A percentile compares a stretch with the other conserved stretches of the same genome.
Evolutionary conservation across 129 eudicot species (phyloP).

Genomic region (Daucus carota): DNA sequence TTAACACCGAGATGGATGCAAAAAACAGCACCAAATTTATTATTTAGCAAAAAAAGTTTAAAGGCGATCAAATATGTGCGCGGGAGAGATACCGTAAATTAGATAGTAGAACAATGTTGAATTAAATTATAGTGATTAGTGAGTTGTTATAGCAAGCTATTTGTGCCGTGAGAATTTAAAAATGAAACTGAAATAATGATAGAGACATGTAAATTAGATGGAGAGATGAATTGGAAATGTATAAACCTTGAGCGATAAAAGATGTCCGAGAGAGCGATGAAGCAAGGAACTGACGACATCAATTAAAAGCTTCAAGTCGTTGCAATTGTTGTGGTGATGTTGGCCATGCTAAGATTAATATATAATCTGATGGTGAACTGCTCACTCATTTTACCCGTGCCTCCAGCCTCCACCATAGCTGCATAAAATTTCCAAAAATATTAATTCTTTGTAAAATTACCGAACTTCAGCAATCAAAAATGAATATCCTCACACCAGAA

Average conservation of each 20-base stretch:
- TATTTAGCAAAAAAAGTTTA: too few species aligned
- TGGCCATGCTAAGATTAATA: too few species aligned
- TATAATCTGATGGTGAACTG: too few species aligned
- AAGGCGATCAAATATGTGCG: too few species aligned
- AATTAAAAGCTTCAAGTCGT: conserved; percentile 33
- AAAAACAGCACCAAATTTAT: background rate
- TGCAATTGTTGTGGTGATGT: conserved; percentile 17
- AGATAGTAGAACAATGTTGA: too few species aligned
- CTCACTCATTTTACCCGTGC: too few species aligned
- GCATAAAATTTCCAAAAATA: conserved; percentile 22
- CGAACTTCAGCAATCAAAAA: background rate
- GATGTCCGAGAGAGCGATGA: conserved; percentile 38
- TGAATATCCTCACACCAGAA: background rate
- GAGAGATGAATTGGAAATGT: background rate
- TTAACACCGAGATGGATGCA: background rate
- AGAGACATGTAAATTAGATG: too few species aligned
- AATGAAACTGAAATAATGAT: background rate
- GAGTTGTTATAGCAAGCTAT: background rate
- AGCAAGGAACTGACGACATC: conserved; percentile 49
- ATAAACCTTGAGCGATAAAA: conserved; percentile 39
- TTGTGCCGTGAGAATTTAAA: too few species aligned
- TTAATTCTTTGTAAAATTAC: conserved; percentile 1
- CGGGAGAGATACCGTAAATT: too few species aligned
- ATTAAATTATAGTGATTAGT: too few species aligned
- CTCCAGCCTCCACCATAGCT: conserved; percentile 97